phyloP scores from a whole-genome alignment of 495 filamentous ascomycete genomes.

The Neurospora cerealis region DNA sequence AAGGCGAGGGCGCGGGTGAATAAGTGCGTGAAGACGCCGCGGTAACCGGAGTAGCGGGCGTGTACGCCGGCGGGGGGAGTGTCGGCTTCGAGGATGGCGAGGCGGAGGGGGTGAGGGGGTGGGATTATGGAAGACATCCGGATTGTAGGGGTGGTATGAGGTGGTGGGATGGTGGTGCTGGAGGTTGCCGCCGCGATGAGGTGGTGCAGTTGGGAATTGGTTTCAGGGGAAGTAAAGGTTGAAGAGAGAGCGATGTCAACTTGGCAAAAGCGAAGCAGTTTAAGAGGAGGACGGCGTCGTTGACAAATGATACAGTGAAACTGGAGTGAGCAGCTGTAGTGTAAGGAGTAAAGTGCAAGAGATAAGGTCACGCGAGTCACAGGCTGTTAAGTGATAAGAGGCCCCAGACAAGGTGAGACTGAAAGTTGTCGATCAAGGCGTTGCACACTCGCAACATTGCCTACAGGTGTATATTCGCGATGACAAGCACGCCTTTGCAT shows the following conservation, averaged over 20 bases:
- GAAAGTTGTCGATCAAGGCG: neutral
- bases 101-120: slow-evolving; percentile 47
- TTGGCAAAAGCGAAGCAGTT: neutral
- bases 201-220: no score
- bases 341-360: neutral
- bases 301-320: neutral
- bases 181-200: neutral
- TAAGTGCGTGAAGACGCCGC: slow-evolving; percentile 58
- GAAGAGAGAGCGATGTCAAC: neutral
- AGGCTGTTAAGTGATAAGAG: neutral
- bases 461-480: neutral
- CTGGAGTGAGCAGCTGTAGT: neutral
- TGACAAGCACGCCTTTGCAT: neutral
- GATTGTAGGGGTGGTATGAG: neutral
- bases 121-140: slow-evolving; percentile 7
- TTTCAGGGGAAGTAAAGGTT: neutral
- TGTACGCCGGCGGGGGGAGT: slow-evolving; percentile 47
- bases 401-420: neutral
- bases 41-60: slow-evolving; percentile 60
- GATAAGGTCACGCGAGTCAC: neutral
- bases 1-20: slow-evolving; percentile 36
- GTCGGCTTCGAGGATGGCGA: slow-evolving; percentile 80
- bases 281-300: neutral
- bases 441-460: neutral
- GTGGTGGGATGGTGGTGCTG: neutral